phyloP scores from a whole-genome alignment of 352 stramenopile genomes.

The Pythium pectinolyticum region DNA sequence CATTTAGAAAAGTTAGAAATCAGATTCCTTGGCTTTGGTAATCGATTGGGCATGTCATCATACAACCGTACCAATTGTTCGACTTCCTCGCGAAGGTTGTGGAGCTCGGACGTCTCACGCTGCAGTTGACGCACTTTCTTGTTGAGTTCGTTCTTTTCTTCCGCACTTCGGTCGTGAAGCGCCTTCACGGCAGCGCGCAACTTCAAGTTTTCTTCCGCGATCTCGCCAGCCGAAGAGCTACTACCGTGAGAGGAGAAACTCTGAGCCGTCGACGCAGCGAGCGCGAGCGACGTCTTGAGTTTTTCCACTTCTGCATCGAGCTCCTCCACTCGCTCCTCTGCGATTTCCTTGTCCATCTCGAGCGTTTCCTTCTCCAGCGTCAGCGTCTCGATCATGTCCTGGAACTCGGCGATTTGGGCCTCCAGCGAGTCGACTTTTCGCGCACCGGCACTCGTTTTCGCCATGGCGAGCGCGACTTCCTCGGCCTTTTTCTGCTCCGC shows the following conservation, averaged over 20 bases:
- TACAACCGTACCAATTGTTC: slow-evolving; percentile 52
- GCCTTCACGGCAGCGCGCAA: slow-evolving; percentile 79
- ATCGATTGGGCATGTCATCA: no score
- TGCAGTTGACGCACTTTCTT: slow-evolving; percentile 78
- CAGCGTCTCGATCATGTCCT: slow-evolving; percentile 85
- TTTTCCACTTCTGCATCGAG: slow-evolving; percentile 71
- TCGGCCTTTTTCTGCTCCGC: slow-evolving; percentile 78
- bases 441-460: slow-evolving; percentile 63
- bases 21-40: no score
- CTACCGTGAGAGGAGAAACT: slow-evolving; percentile 36
- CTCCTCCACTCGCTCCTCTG: slow-evolving; percentile 80
- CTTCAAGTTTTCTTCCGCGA: slow-evolving; percentile 84
- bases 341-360: slow-evolving; percentile 89
- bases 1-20: background rate
- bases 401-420: slow-evolving; percentile 64
- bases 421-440: slow-evolving; percentile 72
- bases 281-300: slow-evolving; percentile 60
- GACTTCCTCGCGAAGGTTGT: slow-evolving; percentile 63
- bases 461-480: slow-evolving; percentile 67
- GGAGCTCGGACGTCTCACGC: slow-evolving; percentile 70
- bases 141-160: slow-evolving; percentile 81
- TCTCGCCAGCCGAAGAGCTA: slow-evolving; percentile 30
- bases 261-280: slow-evolving; percentile 47
- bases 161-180: slow-evolving; percentile 72
- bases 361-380: slow-evolving; percentile 86